Conservation (phyloP, 208 protist species). For the Endotrypanum monterogeii region DNA sequence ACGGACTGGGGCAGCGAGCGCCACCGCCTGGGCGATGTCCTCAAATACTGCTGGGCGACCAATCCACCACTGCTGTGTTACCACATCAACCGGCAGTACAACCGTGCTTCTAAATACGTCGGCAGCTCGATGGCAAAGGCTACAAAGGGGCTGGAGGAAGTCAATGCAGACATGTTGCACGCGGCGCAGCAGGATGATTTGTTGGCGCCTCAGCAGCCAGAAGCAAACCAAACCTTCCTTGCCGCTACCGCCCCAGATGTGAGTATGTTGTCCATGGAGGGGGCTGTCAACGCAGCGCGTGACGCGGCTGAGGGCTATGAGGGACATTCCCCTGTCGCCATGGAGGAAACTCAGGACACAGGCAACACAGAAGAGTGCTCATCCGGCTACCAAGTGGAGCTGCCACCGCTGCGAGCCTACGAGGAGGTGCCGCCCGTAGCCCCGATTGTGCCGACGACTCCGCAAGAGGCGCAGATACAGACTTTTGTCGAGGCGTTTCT, state of each 20-base stretch:
- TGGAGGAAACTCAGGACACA: neutral
- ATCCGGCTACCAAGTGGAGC: neutral
- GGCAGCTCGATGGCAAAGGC: neutral
- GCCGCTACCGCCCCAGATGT: neutral
- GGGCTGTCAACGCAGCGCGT: neutral
- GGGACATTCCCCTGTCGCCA: neutral
- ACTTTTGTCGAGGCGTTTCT: slow-evolving; percentile 46
- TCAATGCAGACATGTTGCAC: too few relatives aligned
- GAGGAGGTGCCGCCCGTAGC: slow-evolving; percentile 24
- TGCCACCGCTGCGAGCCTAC: slow-evolving; percentile 16
- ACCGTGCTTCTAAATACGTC: slow-evolving; percentile 63
- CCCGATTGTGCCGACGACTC: slow-evolving; percentile 20
- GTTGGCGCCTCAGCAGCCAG: neutral
- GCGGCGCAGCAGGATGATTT: neutral
- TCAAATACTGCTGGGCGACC: slow-evolving; percentile 73
- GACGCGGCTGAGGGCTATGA: neutral
- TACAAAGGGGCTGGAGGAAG: neutral
- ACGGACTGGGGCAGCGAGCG: slow-evolving; percentile 86
- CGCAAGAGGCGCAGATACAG: slow-evolving; percentile 28
- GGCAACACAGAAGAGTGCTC: neutral
- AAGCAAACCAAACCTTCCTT: neutral
- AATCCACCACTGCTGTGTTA: slow-evolving; percentile 79
- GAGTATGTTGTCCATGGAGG: neutral
- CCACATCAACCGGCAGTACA: slow-evolving; percentile 84
- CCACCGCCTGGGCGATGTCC: slow-evolving; percentile 65